Evolutionary conservation across 31 red algal genomes (phyloP), one percentile per base, ranked within the genome.

Genomic region (Asparagopsis taxiformis): DNA sequence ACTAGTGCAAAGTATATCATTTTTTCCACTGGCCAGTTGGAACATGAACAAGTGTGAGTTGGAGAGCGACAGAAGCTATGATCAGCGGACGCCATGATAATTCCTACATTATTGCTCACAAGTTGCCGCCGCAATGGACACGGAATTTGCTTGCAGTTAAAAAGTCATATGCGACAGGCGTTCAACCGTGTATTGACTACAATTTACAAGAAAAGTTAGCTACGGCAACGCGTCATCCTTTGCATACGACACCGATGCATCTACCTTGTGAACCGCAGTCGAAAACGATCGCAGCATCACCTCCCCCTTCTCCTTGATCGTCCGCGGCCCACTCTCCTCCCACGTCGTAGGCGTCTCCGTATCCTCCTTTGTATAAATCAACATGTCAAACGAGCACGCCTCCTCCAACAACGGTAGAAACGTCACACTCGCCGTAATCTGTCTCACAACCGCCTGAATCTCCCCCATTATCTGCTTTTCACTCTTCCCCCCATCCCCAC

Each of bases 361-460:
- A 48, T 61, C 91, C 44, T 79, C 51, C 44, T 76, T 72, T 22
- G 91, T 86, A 59, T 98, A 98, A 55, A 98, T 79, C 7, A 98
- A 65, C 43, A 98, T 75, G 51, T 98, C 95, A 66, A 98, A 98
- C 5, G 91, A 81, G n/a, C 77, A 84, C 31, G 95, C 77, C 50
- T 98, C 95, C 20, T 90, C 83, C 32, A 98, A 66, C 3, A 98
- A 72, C 1, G 95, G 95, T 11, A 98, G 44, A 46, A 98, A 94
- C 13, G 95, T 91, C 35, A 98, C 85, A 25, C 83, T 93, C 26
- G 95, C 90, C 24, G 91, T 98, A 38, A 94, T 98, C 80, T 98
- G 95, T 3, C 90, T 62, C n/a, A 98, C 76, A 25, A 98, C 62
- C 15, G 90, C 90, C 70, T 94, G 95, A 32, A 98, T 98, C 68